Evolutionary conservation across 768 basidiomycete genomes (phyloP).

Genomic region (Podaxis pistillaris): DNA sequence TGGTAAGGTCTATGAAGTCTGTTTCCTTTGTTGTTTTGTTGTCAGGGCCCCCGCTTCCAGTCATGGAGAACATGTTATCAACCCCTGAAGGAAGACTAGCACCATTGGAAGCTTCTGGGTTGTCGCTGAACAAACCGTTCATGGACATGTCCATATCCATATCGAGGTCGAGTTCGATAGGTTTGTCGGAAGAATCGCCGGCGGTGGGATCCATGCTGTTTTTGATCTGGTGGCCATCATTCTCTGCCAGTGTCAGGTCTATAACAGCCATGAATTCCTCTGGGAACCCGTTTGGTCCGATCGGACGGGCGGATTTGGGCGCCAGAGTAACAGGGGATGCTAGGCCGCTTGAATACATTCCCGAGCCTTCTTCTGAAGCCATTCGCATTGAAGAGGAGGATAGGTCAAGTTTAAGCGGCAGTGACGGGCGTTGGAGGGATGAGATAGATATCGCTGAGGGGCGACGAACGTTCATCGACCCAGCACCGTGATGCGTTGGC

Average conservation of each 20-base stretch:
- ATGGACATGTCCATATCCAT: slow-evolving; percentile 64
- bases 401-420: slow-evolving; percentile 78
- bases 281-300: slow-evolving; percentile 52
- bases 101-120: slow-evolving; percentile 30
- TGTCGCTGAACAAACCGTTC: slow-evolving; percentile 57
- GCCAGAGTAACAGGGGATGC: slow-evolving; percentile 81
- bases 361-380: slow-evolving; percentile 62
- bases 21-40: slow-evolving; percentile 8
- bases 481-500: slow-evolving; percentile 29
- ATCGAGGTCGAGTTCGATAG: slow-evolving; percentile 79
- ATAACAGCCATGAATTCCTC: slow-evolving; percentile 70
- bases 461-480: slow-evolving; percentile 41
- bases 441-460: slow-evolving; percentile 80
- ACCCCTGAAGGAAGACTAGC: slow-evolving; percentile 13
- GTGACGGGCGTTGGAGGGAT: slow-evolving; percentile 68
- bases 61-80: slow-evolving; percentile 25
- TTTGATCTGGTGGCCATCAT: slow-evolving; percentile 16
- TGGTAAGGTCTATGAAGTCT: slow-evolving; percentile 19
- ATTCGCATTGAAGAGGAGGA: slow-evolving; percentile 68
- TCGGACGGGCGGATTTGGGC: slow-evolving; percentile 70
- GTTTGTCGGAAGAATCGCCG: slow-evolving; percentile 74
- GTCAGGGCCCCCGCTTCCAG: background rate
- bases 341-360: slow-evolving; percentile 56
- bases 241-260: slow-evolving; percentile 53
- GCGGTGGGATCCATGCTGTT: slow-evolving; percentile 29